Percentiles rank a stretch among this genome's conserved stretches.
Evolutionary conservation across 176 grass and related monocot species (phyloP).

Genomic region (Themeda triandra): DNA sequence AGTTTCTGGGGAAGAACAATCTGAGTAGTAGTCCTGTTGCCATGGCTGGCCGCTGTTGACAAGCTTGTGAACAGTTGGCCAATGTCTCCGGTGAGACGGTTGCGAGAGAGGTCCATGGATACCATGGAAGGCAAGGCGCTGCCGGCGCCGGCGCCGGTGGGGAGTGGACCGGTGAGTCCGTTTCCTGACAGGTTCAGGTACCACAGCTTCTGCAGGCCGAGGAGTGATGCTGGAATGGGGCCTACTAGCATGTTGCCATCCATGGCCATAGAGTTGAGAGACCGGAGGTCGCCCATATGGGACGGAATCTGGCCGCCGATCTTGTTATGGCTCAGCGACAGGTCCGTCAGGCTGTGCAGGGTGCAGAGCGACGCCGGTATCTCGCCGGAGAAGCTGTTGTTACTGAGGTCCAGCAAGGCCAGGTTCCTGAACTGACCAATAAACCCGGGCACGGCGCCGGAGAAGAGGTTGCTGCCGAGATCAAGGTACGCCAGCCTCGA

Average conservation of each 20-base stretch:
- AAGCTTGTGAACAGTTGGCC: constrained; percentile 51
- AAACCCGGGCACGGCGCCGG: constrained; percentile 50
- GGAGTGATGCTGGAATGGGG: constrained; percentile 51
- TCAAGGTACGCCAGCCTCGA: constrained; percentile 54
- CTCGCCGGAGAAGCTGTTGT: constrained; percentile 67
- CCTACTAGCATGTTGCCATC: constrained; percentile 51
- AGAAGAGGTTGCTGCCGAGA: constrained; percentile 52
- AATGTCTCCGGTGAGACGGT: constrained; percentile 54
- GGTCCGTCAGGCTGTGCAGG: constrained; percentile 35
- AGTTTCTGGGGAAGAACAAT: constrained; percentile 37
- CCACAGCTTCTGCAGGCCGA: constrained; percentile 63
- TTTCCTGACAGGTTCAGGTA: constrained; percentile 67
- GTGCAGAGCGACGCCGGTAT: constrained; percentile 53
- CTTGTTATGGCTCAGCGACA: constrained; percentile 62
- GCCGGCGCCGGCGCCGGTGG: constrained; percentile 8
- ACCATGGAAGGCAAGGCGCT: constrained; percentile 50
- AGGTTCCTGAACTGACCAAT: constrained; percentile 55
- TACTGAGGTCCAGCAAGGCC: constrained; percentile 61
- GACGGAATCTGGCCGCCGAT: constrained; percentile 47
- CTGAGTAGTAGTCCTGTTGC: background rate
- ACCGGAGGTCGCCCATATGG: constrained; percentile 47
- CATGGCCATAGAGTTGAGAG: constrained; percentile 54
- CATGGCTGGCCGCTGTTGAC: background rate
- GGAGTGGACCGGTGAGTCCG: constrained; percentile 39
- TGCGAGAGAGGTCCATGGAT: constrained; percentile 64